Evolutionary conservation across 768 basidiomycete genomes (phyloP), one percentile per base, ranked within the genome.

Genomic region (Kwoniella dendrophila): DNA sequence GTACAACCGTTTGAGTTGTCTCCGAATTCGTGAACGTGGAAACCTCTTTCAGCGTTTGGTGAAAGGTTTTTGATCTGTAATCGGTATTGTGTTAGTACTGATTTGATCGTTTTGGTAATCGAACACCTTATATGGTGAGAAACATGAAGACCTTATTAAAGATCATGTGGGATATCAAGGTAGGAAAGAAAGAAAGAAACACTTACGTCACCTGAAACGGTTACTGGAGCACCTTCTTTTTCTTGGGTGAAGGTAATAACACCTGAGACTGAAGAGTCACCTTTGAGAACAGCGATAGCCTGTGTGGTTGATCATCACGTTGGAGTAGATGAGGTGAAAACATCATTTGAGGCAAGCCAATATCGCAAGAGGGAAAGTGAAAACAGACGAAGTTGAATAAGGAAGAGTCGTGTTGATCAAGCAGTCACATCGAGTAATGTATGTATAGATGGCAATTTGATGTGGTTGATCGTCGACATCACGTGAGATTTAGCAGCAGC

Each of bases 11-110:
- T 78, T 50, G 82, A 83, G 64, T 86, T 76, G 78, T 92, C 88
- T 29, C 90, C 90, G 43, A 82, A 80, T 55, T 81, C 77, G 72
- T 92, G 90, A 59, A 92, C 80, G 79, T 92, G 90, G 81, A 91
- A 89, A 4, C 90, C 90, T 34, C 86, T 84, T 61, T 81, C 73
- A 4, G 86, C 81, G 50, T 82, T 82, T 4, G 86, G 81, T 64
- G 85, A 83, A 45, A 92, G 82, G 63, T 84, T 84, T 59, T 79
- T 82, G 64, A 92, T 81, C 54, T 84, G 45, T 33, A 2, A 27
- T 2, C 3, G 8, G 32, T 5, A 5, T 5, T 1, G 29, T 30
- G 26, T 45, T 16, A 33, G 56, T 16, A 6, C 5, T 27, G 18
- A 30, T 47, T 27, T 22, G 27, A 8, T 49, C 10, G 29, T n/a